Percentiles rank a stretch among this genome's conserved stretches.
Conservation (phyloP, 164 flowering plant species). For the Magnolia kwangsiensis region DNA sequence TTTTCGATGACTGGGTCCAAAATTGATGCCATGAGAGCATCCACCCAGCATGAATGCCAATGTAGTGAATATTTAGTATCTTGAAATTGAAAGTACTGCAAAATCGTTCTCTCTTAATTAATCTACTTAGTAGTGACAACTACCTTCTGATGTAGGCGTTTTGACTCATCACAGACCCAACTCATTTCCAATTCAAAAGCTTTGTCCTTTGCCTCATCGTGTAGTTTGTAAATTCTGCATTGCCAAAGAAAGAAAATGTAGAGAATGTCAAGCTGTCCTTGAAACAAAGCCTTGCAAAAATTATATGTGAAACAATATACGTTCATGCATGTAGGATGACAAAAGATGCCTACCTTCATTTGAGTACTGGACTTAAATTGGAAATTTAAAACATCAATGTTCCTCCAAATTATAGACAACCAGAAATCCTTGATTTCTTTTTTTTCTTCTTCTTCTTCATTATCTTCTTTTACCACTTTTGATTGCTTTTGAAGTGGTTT, state of each 20-base stretch:
- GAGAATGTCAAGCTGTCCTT: not conserved
- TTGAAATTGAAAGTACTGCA: not conserved
- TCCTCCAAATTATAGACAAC: not conserved
- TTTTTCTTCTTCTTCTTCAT: not conserved
- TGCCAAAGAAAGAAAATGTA: not conserved
- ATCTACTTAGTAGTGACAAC: not conserved
- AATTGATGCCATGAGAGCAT: not conserved
- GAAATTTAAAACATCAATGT: too few species aligned
- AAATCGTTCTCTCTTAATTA: not conserved
- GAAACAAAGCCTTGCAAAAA: not conserved
- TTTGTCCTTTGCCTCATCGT: slow-evolving; percentile 98
- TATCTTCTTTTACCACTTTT: not conserved
- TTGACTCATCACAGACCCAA: slow-evolving; percentile 98
- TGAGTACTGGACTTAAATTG: not conserved
- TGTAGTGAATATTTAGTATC: not conserved
- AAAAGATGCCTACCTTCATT: not conserved
- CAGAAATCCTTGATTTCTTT: not conserved
- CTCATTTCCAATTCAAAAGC: slow-evolving; percentile 95
- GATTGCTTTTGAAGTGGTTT: too few species aligned
- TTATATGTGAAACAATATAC: not conserved
- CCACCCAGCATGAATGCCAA: not conserved
- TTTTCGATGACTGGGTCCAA: too few species aligned
- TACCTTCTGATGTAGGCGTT: slow-evolving; percentile 88
- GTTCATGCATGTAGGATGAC: not conserved
- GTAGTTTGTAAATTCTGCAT: slow-evolving; percentile 79